Evolutionary conservation across 306 rosid genomes (phyloP), one percentile per base, ranked within the genome.

Genomic region (Pyrus communis): DNA sequence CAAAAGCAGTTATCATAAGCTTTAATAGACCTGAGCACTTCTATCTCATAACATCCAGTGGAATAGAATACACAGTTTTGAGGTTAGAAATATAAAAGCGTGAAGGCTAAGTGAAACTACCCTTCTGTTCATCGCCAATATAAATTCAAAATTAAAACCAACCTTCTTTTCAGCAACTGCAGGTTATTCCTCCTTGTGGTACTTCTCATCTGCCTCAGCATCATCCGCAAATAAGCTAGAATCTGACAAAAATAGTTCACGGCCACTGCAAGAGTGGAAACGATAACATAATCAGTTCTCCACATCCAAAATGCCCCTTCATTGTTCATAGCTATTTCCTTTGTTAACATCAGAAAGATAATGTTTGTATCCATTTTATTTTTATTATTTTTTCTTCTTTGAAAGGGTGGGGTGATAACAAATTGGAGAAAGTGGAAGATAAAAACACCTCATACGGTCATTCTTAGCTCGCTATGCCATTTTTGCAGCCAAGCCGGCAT

Each of bases 141-240:
- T 22, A 23, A 59, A 54, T 54, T 59, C 4, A 13, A 59, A 23
- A 59, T 4, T 25, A 59, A 33, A 73, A 42, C 68, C 25, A 11
- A 92, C 98, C 83, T 87, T 86, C 79, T 76, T 71, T 73, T 83
- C 88, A 30, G 83, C 52, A 45, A 60, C 80, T 64, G 78, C 79
- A 64, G 90, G 57, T 83, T 92, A 87, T 71, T 83, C 78, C 45
- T 88, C 90, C 80, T 93, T 93, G 58, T 82, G 91, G 81, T 87
- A 95, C 71, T 84, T 76, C 40, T 92, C 99, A 71, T 87, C 89
- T 67, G 97, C 99, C 84, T 88, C 99, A 5, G 73, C 92, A 86
- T 95, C 97, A 69, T 95, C 99, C 85, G 92, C 97, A 86, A 95
- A 95, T 88, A 89, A 75, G 87, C 90, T 92, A 77, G 99, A 89